Evolutionary conservation across 2,329 filamentous ascomycete genomes (phyloP).

Genomic region (Torrubiellomyces zombiae): DNA sequence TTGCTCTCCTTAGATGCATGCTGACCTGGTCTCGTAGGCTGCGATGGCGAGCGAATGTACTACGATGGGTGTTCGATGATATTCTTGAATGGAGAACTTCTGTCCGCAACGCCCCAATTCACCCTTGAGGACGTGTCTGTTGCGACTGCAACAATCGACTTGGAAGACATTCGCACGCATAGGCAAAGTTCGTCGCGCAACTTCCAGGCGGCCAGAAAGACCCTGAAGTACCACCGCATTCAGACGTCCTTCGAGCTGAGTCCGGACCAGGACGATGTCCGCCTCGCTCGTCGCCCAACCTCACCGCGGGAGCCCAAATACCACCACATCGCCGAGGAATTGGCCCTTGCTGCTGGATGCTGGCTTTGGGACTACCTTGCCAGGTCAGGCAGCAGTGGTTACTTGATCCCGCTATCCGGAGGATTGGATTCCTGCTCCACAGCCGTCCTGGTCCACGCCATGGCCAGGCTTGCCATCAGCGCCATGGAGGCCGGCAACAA

Average conservation of each 20-base stretch:
- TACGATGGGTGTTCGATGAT: slow-evolving; percentile 1
- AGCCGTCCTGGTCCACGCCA: slow-evolving; percentile 20
- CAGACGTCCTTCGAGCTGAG: slow-evolving; percentile 12
- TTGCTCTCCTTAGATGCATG: background rate
- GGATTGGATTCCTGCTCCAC: slow-evolving; percentile 9
- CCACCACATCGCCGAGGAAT: slow-evolving; percentile 10
- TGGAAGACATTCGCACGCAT: slow-evolving; percentile 1
- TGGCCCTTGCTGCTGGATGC: slow-evolving; percentile 5
- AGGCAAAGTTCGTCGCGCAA: slow-evolving; percentile 1
- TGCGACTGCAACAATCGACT: slow-evolving; percentile 1
- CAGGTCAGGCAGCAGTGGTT: slow-evolving; percentile 13
- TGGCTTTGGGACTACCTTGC: slow-evolving; percentile 39
- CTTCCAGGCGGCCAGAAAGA: slow-evolving; percentile 16
- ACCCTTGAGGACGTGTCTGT: slow-evolving; percentile 1
- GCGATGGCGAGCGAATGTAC: slow-evolving; percentile 1
- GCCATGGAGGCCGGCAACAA: slow-evolving; percentile 23
- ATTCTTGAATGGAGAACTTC: slow-evolving; percentile 1
- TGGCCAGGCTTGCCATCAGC: slow-evolving; percentile 38
- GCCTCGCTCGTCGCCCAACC: slow-evolving; percentile 12
- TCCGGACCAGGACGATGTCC: slow-evolving; percentile 15
- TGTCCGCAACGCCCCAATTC: slow-evolving; percentile 1
- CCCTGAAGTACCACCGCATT: slow-evolving; percentile 7
- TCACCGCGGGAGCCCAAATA: slow-evolving; percentile 8
- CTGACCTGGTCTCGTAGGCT: slow-evolving; percentile 1
- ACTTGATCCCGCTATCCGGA: slow-evolving; percentile 6